phyloP scores from a whole-genome alignment of 2,329 filamentous ascomycete genomes.

The Hypomyces perniciosus region DNA sequence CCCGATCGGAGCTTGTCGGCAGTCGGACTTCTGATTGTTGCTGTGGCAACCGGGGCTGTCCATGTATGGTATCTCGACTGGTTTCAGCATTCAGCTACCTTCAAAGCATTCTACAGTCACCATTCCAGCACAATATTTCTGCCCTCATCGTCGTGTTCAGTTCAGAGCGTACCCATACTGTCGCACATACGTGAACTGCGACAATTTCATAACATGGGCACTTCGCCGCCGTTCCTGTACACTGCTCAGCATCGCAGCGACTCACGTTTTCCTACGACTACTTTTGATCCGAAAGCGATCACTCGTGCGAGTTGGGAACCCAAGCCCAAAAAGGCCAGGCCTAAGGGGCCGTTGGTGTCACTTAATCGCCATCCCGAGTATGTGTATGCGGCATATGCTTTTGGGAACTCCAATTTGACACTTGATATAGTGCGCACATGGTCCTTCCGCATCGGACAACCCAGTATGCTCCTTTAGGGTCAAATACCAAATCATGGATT shows the following conservation, averaged over 20 bases:
- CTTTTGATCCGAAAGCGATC: slow-evolving; percentile 83
- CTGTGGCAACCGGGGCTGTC: slow-evolving; percentile 19
- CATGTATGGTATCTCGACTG: too few species aligned
- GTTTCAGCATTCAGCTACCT: too few species aligned
- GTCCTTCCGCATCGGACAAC: slow-evolving; percentile 57
- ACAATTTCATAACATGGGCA: slow-evolving; percentile 19
- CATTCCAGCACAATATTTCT: not conserved
- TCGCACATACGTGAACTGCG: not conserved
- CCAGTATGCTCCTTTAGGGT: slow-evolving; percentile 60
- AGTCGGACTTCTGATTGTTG: slow-evolving; percentile 15
- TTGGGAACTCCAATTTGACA: slow-evolving; percentile 9
- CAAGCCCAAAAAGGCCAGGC: slow-evolving; percentile 56
- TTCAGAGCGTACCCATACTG: not conserved
- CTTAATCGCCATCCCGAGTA: slow-evolving; percentile 88
- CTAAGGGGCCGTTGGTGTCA: slow-evolving; percentile 68
- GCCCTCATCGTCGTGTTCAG: not conserved
- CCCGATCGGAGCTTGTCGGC: not conserved
- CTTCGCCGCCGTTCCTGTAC: slow-evolving; percentile 64
- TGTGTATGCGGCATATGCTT: slow-evolving; percentile 24
- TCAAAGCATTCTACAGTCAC: not conserved
- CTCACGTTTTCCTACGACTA: slow-evolving; percentile 45
- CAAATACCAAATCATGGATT: slow-evolving; percentile 63
- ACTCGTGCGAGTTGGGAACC: slow-evolving; percentile 72
- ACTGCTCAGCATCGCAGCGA: slow-evolving; percentile 46
- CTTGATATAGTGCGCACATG: slow-evolving; percentile 47